Percentiles rank a stretch among this genome's conserved stretches.
phyloP scores from a whole-genome alignment of 441 rosid genomes.

The Kokia cookei region DNA sequence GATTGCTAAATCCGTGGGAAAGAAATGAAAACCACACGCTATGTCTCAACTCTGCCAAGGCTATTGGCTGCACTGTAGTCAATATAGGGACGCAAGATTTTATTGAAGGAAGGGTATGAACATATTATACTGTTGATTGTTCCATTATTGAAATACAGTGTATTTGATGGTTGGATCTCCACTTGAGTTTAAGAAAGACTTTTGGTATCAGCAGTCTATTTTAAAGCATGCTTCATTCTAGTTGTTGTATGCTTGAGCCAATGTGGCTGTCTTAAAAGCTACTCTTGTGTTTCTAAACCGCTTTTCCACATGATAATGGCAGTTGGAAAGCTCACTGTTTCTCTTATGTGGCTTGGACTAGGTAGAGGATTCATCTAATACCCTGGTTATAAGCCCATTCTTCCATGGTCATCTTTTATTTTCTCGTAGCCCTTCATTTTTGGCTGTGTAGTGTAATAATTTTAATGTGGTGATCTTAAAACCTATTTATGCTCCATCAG shows the following conservation, averaged over 20 bases:
- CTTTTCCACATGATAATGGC: neutral
- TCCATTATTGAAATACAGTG: neutral
- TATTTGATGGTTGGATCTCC: neutral
- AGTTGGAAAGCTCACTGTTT: neutral
- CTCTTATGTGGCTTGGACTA: neutral
- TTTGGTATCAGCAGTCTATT: neutral
- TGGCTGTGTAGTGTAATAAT: neutral
- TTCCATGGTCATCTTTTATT: neutral
- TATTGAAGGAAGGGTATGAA: conserved; percentile 91
- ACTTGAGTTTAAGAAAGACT: neutral
- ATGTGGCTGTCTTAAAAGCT: neutral
- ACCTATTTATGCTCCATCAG: neutral
- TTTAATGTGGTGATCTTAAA: neutral
- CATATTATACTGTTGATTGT: neutral
- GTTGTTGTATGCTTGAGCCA: neutral
- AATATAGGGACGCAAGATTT: conserved; percentile 92
- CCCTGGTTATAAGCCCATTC: neutral
- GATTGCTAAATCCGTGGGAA: conserved; percentile 95
- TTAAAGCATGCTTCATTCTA: neutral
- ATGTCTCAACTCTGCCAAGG: conserved; percentile 94
- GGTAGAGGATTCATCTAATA: neutral
- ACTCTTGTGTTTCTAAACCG: neutral
- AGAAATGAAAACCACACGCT: conserved; percentile 94
- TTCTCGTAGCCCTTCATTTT: neutral
- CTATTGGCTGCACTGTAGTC: conserved; percentile 95